Conservation (phyloP, 2,329 filamentous ascomycete genomes). For the Endoconidiophora polonica region DNA sequence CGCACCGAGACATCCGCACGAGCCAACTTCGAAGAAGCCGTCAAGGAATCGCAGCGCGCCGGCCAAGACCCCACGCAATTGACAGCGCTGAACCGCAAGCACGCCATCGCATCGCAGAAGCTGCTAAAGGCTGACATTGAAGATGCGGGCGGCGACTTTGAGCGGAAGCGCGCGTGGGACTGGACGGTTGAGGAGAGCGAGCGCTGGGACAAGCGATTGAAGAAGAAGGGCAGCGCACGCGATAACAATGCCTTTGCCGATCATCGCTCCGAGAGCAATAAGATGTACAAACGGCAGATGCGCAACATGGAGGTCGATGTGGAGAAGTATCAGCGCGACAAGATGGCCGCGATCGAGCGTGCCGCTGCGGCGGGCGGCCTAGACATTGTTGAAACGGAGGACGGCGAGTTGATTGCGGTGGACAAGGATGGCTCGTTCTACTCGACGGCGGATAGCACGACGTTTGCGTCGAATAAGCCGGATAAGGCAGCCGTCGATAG, state of each 20-base stretch:
- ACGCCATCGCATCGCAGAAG: constrained; percentile 79
- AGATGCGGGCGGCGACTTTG: constrained; percentile 76
- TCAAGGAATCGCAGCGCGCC: constrained; percentile 64
- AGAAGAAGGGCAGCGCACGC: constrained; percentile 65
- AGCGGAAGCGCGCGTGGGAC: constrained; percentile 96
- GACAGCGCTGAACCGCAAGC: constrained; percentile 63
- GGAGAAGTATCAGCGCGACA: constrained; percentile 74
- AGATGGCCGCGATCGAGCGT: constrained; percentile 67
- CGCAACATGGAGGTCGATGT: constrained; percentile 56
- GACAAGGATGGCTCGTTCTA: constrained; percentile 86
- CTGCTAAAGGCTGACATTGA: constrained; percentile 83
- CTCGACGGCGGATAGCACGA: constrained; percentile 66
- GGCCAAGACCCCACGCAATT: constrained; percentile 63
- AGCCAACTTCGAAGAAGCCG: constrained; percentile 69
- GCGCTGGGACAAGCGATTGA: constrained; percentile 78
- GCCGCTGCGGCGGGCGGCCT: constrained; percentile 72
- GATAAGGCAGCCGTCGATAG: constrained; percentile 76
- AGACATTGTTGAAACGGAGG: constrained; percentile 89
- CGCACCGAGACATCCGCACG: constrained; percentile 56
- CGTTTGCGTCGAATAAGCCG: constrained; percentile 72
- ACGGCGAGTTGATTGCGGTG: constrained; percentile 84
- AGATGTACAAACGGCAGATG: constrained; percentile 87
- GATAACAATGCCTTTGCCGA: constrained; percentile 85
- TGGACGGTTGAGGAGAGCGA: constrained; percentile 94
- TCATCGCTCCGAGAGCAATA: constrained; percentile 71